Percentiles rank a stretch among this genome's conserved stretches.
Evolutionary conservation across 2,329 filamentous ascomycete genomes (phyloP).

Genomic region (Colletotrichum cereale): DNA sequence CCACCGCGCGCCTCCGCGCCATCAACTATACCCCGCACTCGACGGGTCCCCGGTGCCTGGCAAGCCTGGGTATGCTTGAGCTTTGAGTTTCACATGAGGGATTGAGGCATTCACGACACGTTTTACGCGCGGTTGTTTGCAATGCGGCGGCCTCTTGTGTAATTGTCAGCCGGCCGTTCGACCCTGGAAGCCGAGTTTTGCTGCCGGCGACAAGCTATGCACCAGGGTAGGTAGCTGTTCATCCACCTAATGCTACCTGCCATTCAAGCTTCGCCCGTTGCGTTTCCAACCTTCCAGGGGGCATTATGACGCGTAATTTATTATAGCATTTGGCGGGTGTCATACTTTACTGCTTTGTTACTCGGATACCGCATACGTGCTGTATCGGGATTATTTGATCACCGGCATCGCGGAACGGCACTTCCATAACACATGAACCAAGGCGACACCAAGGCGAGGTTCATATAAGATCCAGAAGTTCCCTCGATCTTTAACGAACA

Average conservation of each 20-base stretch:
- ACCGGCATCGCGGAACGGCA: not conserved
- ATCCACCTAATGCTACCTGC: not conserved
- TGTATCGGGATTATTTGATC: not conserved
- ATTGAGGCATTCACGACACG: conserved; percentile 21
- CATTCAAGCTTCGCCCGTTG: not conserved
- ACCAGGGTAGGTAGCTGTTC: not conserved
- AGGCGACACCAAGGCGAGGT: not conserved
- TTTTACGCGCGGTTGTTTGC: not conserved
- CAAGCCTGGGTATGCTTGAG: conserved; percentile 1
- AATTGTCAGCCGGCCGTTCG: too few species aligned
- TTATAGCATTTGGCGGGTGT: not conserved
- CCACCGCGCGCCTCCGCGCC: conserved; percentile 11
- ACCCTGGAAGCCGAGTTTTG: conserved; percentile 3
- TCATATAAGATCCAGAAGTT: not conserved
- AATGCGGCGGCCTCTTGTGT: not conserved
- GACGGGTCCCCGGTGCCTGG: conserved; percentile 6
- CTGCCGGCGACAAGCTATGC: not conserved
- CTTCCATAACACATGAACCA: not conserved
- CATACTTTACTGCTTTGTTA: not conserved
- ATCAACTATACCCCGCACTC: not conserved
- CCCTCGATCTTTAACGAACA: rapidly evolving
- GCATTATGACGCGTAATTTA: not conserved
- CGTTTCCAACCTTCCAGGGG: not conserved
- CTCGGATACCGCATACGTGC: not conserved
- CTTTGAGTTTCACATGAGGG: conserved; percentile 18